Conservation (phyloP, 2,329 filamentous ascomycete genomes). For the Cadophora malorum region DNA sequence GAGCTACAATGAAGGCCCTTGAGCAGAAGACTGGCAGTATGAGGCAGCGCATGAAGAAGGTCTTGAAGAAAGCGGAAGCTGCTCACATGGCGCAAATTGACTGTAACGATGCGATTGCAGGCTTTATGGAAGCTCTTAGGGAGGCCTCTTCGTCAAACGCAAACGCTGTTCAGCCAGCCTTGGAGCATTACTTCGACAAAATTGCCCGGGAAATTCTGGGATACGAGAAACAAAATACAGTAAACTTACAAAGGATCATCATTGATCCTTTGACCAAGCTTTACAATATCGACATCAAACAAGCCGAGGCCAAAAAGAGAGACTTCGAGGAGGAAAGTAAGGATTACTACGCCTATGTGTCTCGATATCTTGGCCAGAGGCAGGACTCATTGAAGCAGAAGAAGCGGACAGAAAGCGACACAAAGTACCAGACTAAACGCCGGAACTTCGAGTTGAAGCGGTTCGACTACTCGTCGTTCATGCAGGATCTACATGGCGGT, state of each 20-base stretch:
- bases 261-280: slow-evolving; percentile 92
- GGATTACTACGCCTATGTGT: slow-evolving; percentile 96
- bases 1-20: slow-evolving; percentile 93
- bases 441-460: slow-evolving; percentile 96
- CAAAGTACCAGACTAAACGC: slow-evolving; percentile 93
- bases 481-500: slow-evolving; percentile 99
- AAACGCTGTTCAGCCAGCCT: slow-evolving; percentile 93
- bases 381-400: slow-evolving; percentile 97
- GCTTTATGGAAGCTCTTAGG: slow-evolving; percentile 83
- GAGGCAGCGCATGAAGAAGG: slow-evolving; percentile 93
- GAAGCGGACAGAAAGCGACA: slow-evolving; percentile 92
- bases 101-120: slow-evolving; percentile 84
- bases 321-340: slow-evolving; percentile 99
- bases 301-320: slow-evolving; percentile 94
- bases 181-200: slow-evolving; percentile 98
- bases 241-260: slow-evolving; percentile 87
- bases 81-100: slow-evolving; percentile 79
- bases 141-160: slow-evolving; percentile 91
- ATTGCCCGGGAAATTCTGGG: slow-evolving; percentile 88
- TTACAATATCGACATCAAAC: slow-evolving; percentile 96
- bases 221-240: slow-evolving; percentile 85
- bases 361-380: slow-evolving; percentile 92
- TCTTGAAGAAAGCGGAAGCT: slow-evolving; percentile 91
- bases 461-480: slow-evolving; percentile 98
- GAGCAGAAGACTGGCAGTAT: slow-evolving; percentile 97